Evolutionary conservation across 75 land plant genomes (phyloP).

Genomic region (Picea glauca): DNA sequence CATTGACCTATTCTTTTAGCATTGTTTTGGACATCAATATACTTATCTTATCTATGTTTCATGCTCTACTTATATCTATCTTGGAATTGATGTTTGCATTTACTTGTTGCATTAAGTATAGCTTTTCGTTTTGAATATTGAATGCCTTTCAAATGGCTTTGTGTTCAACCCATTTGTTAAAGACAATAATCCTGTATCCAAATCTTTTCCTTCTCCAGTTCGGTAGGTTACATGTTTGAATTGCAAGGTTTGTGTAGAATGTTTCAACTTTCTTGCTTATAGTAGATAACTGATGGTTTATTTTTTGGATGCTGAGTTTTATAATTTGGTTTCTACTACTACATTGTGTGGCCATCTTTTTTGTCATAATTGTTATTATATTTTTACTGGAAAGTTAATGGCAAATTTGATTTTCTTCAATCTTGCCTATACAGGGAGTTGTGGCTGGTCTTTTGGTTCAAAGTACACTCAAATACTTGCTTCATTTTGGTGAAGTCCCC

Average conservation of each 20-base stretch:
- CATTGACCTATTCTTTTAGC: no score
- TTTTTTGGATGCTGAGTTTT: background rate
- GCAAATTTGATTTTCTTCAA: background rate
- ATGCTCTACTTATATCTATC: no score
- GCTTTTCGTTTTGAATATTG: no score
- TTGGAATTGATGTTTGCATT: no score
- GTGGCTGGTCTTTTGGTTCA: conserved; percentile 95
- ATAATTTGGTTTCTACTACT: background rate
- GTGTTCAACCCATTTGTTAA: no score
- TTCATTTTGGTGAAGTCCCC: conserved; percentile 84
- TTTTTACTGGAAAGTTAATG: background rate
- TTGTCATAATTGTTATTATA: background rate
- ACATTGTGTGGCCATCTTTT: background rate
- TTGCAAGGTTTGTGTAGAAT: background rate
- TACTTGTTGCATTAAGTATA: no score
- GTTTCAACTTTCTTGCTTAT: background rate
- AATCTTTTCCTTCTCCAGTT: no score
- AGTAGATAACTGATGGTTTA: conserved; percentile 1
- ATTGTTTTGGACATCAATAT: no score
- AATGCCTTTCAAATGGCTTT: no score
- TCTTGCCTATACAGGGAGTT: conserved; percentile 63
- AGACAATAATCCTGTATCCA: no score
- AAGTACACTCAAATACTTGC: conserved; percentile 78
- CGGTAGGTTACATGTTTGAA: background rate
- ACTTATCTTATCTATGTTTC: no score